Evolutionary conservation across 495 filamentous ascomycete genomes (phyloP).

Genomic region (Penicillium mononematosum): DNA sequence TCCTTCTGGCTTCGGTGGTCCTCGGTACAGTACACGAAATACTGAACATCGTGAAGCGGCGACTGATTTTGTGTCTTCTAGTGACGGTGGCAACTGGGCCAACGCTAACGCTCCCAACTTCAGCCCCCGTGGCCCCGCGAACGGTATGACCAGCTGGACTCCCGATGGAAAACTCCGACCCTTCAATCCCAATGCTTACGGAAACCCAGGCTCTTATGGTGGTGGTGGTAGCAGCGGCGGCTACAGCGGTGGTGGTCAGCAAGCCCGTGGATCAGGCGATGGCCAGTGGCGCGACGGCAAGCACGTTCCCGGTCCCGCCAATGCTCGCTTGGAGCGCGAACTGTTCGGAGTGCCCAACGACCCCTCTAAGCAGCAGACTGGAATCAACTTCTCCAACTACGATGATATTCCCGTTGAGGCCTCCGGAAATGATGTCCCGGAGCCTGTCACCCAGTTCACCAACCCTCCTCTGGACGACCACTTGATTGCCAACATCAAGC

Average conservation of each 20-base stretch:
- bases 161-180: conserved; percentile 35
- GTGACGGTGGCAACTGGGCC: conserved; percentile 64
- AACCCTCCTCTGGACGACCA: conserved; percentile 94
- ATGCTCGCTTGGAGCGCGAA: conserved; percentile 88
- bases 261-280: conserved; percentile 79
- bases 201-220: conserved; percentile 55
- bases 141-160: conserved; percentile 47
- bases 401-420: conserved; percentile 98
- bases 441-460: conserved; percentile 84
- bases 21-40: conserved; percentile 37
- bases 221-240: conserved; percentile 54
- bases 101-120: conserved; percentile 64
- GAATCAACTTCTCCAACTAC: conserved; percentile 99
- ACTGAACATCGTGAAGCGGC: background rate
- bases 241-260: conserved; percentile 44
- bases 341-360: conserved; percentile 94
- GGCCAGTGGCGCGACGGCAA: conserved; percentile 96
- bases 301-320: conserved; percentile 85
- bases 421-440: conserved; percentile 89
- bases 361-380: conserved; percentile 88
- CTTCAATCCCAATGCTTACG: conserved; percentile 71
- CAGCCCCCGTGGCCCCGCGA: conserved; percentile 55
- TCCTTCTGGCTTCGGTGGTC: conserved; percentile 31
- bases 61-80: conserved; percentile 15
- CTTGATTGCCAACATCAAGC: conserved; percentile 82